phyloP scores from a whole-genome alignment of 78 protist species.

The Trichosphaerium sp. region DNA sequence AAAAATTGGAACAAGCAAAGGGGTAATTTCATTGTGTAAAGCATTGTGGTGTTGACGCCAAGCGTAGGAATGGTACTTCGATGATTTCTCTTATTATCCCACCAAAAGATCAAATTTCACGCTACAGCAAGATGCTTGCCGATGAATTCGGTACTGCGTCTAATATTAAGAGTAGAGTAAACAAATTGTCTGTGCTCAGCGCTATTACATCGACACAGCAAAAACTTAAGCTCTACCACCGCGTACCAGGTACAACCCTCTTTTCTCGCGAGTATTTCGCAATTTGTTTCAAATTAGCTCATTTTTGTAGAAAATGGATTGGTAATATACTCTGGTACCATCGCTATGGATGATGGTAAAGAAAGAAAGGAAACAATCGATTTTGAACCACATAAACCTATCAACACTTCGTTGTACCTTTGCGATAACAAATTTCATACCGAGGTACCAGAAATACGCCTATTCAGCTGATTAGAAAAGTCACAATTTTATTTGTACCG shows the following conservation, averaged over 20 bases:
- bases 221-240: slow-evolving; percentile 68
- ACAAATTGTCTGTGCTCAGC: slow-evolving; percentile 73
- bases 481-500: not conserved
- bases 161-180: slow-evolving; percentile 95
- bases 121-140: slow-evolving; percentile 78
- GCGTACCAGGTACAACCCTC: not conserved
- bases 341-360: slow-evolving; percentile 92
- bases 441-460: slow-evolving; percentile 9
- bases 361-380: slow-evolving; percentile 92
- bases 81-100: slow-evolving; percentile 97
- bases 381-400: slow-evolving; percentile 97
- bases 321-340: slow-evolving; percentile 96
- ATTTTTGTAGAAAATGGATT: slow-evolving; percentile 94
- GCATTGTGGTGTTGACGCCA: too few relatives aligned
- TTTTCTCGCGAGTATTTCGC: not conserved
- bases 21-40: too few relatives aligned
- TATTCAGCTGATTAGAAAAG: not conserved
- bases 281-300: not conserved
- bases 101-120: slow-evolving; percentile 91
- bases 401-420: slow-evolving; percentile 94
- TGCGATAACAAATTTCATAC: slow-evolving; percentile 99
- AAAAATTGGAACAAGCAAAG: too few relatives aligned
- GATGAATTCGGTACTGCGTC: slow-evolving; percentile 99
- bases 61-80: slow-evolving; percentile 85
- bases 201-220: slow-evolving; percentile 95